Percentiles rank a stretch among this genome's conserved stretches.
These are phyloP conservation scores for Pythium diclinum DNA, from an alignment of 352 stramenopile genomes.

Conservation along the genomic window DNA sequence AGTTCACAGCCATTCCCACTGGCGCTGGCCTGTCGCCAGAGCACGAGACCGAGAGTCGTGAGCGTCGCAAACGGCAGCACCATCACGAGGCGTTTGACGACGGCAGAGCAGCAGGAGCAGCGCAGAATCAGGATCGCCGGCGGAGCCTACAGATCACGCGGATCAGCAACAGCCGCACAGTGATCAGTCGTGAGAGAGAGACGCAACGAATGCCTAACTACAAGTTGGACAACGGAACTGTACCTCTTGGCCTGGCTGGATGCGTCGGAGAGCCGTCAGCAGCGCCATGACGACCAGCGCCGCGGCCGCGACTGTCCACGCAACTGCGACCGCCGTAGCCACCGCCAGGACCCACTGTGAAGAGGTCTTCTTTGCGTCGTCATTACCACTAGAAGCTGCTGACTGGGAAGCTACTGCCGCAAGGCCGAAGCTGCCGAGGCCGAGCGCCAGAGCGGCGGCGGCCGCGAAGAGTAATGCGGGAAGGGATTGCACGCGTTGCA, in stretches of 20 bases:
- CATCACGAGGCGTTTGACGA: conserved; percentile 35
- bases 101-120: conserved; percentile 50
- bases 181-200: background rate
- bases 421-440: conserved; percentile 10
- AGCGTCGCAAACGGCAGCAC: conserved; percentile 32
- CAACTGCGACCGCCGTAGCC: conserved; percentile 2
- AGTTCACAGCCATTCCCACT: background rate
- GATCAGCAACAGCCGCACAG: background rate
- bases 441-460: background rate
- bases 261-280: background rate
- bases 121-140: conserved; percentile 42
- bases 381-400: background rate
- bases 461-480: background rate
- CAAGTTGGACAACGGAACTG: no score
- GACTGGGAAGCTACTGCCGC: background rate
- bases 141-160: conserved; percentile 23
- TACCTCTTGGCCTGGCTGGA: conserved; percentile 25
- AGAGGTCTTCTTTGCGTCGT: background rate
- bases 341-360: background rate
- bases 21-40: conserved; percentile 29
- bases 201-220: background rate
- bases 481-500: background rate
- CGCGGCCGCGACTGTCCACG: conserved; percentile 9
- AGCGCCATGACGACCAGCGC: conserved; percentile 5
- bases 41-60: conserved; percentile 19